Base-by-base conservation (phyloP, 2,329 filamentous ascomycete genomes). In the Magnaporthiopsis rhizophila region DNA sequence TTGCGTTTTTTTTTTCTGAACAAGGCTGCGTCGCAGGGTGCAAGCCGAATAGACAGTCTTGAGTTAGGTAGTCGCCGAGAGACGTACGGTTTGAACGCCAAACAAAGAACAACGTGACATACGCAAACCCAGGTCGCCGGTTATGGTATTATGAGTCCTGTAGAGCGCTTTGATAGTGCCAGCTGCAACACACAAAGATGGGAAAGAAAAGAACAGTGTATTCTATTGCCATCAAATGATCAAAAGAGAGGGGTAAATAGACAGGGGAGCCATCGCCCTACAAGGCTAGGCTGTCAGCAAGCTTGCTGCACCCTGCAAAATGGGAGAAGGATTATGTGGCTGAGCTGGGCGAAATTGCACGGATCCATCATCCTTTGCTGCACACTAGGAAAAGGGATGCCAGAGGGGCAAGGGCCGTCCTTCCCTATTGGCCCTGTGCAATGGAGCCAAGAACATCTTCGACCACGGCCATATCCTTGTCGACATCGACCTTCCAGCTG, bases 401-500 rank as follows among this genome's bases (percentile, higher is more conserved):
- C 45, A 21, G 58, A 24, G 24, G 6, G 57, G 24, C 57, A 13
- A 34, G 15, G 11, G 3, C 34, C 38, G 6, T 3, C 15, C 15
- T 15, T 45, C 45, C 18, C 21, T 53, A 53, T n/a, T 53, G 45
- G 18, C 45, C 45, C 45, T 53, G 45, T 6, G 61, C 62, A 1
- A 64, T 63, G 1, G 30, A 58, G 6, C 58, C 36, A 34, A 96
- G 74, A 3, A 93, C 86, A 6, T 80, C 77, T 66, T 78, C 82
- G 21, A 96, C 83, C n/a, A 91, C 73, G 26, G 75, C 77, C 66
- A 88, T 77, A 72, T 96, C 92, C 66, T 82, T 81, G 61, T 86
- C 80, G 0, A 87, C 81, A 71, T 93, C 82, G 2, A 90, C 88
- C 74, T 85, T 85, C 91, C 92, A 97, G 71, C 90, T 97, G 56